Conservation (phyloP, 768 basidiomycete genomes). For the Mrakia frigida region DNA sequence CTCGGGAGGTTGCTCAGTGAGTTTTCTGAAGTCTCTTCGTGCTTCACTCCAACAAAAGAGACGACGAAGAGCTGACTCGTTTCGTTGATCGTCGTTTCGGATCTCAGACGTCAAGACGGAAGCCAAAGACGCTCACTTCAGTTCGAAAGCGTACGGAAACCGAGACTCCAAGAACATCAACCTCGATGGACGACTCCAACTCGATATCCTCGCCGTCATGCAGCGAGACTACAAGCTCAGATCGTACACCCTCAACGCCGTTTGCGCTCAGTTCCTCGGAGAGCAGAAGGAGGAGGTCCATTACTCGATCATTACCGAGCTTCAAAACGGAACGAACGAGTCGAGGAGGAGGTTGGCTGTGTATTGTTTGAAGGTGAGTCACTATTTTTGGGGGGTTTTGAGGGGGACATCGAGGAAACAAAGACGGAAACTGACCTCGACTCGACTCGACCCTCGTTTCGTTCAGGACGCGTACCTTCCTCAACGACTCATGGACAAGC, state of each 20-base stretch:
- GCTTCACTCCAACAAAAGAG: too few species aligned
- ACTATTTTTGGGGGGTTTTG: not conserved
- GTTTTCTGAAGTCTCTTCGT: too few species aligned
- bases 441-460: not conserved
- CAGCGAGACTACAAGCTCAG: constrained; percentile 96
- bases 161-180: constrained; percentile 91
- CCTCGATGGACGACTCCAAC: constrained; percentile 86
- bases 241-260: constrained; percentile 94
- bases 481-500: constrained; percentile 88
- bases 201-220: constrained; percentile 96
- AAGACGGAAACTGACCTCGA: not conserved
- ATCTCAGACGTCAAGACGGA: constrained; percentile 64
- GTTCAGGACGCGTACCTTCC: constrained; percentile 93
- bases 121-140: constrained; percentile 91
- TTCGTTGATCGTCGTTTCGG: not conserved
- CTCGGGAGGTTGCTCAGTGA: constrained; percentile 71
- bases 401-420: not conserved
- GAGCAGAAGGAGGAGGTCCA: constrained; percentile 99
- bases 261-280: constrained; percentile 93
- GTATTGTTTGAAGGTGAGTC: constrained; percentile 85
- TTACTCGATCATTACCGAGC: constrained; percentile 93
- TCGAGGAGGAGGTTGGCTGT: constrained; percentile 87
- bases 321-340: constrained; percentile 94
- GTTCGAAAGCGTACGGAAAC: constrained; percentile 93
- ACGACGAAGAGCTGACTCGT: not conserved